Percentiles rank a stretch among this genome's conserved stretches.
Evolutionary conservation across 2,329 filamentous ascomycete species (phyloP).

Genomic region (Capronia coronata): DNA sequence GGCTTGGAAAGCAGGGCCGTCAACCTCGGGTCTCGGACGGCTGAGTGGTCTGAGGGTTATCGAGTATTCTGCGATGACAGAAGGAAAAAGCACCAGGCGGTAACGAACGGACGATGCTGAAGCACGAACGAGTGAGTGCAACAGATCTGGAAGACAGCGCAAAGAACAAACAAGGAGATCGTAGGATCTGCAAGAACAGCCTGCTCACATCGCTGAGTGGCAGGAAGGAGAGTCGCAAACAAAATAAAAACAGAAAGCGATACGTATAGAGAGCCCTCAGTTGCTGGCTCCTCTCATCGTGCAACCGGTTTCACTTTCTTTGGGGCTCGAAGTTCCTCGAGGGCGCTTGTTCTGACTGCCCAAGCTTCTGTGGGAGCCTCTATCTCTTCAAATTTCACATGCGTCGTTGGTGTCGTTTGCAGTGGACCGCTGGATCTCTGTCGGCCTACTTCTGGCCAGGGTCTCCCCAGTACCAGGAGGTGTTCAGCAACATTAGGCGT

Average conservation of each 20-base stretch:
- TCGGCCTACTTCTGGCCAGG: constrained; percentile 3
- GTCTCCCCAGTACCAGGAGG: not conserved
- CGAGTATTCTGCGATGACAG: constrained; percentile 8
- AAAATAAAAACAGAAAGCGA: constrained; percentile 5
- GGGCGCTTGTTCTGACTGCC: not conserved
- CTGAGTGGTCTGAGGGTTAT: no score
- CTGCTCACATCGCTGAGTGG: constrained; percentile 11
- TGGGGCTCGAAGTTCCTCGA: not conserved
- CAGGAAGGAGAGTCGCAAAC: constrained; percentile 6
- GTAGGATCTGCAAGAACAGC: constrained; percentile 9
- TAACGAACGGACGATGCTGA: constrained; percentile 28
- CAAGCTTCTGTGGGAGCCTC: not conserved
- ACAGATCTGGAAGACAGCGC: constrained; percentile 21
- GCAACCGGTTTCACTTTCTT: not conserved
- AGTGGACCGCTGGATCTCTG: constrained; percentile 2
- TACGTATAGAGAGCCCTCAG: constrained; percentile 1
- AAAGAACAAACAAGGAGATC: not conserved
- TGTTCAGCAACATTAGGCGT: constrained; percentile 6
- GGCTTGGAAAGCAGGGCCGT: no score
- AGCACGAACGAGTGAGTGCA: constrained; percentile 28
- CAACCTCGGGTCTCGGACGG: no score
- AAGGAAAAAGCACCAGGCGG: not conserved
- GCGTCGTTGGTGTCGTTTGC: constrained; percentile 3
- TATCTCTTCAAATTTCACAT: not conserved
- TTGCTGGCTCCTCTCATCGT: not conserved